A percentile compares a stretch with the other conserved stretches of the same genome.
These are phyloP conservation scores for Physcia stellaris DNA, from an alignment of 495 filamentous ascomycete species.

Conservation along the genomic window DNA sequence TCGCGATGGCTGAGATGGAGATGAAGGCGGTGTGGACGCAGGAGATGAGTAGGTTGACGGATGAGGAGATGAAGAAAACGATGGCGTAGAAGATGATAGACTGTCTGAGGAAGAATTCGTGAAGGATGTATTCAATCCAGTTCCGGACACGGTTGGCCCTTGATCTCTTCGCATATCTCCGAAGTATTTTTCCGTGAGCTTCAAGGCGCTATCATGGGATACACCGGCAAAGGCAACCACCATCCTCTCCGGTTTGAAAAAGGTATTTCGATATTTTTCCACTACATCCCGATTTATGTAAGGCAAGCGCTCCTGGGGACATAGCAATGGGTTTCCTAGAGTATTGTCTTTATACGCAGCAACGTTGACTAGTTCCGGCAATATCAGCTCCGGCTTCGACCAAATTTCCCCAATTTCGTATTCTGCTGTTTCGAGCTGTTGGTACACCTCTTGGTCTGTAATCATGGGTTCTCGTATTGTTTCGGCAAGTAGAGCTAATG, in stretches of 20 bases:
- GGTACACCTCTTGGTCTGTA: conserved; percentile 75
- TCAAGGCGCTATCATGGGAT: conserved; percentile 64
- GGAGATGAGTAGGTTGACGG: conserved; percentile 28
- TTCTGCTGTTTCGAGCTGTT: conserved; percentile 78
- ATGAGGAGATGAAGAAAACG: conserved; percentile 3
- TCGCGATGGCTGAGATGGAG: conserved; percentile 34
- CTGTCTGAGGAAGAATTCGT: conserved; percentile 35
- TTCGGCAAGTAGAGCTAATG: conserved; percentile 78
- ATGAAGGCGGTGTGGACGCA: conserved; percentile 29
- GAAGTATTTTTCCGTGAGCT: conserved; percentile 71
- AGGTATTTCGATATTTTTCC: conserved; percentile 64
- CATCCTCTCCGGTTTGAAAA: conserved; percentile 79
- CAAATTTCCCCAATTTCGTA: conserved; percentile 98
- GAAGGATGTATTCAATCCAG: conserved; percentile 39
- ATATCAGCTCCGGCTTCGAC: conserved; percentile 90
- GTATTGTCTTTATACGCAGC: conserved; percentile 93
- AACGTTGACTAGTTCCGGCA: conserved; percentile 90
- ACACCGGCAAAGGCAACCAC: conserved; percentile 95
- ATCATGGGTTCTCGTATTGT: conserved; percentile 83
- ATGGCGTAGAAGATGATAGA: conserved; percentile 17
- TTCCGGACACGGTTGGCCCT: conserved; percentile 40
- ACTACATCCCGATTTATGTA: conserved; percentile 65
- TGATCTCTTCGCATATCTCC: conserved; percentile 62
- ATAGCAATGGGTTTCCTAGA: conserved; percentile 82
- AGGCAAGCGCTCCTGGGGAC: conserved; percentile 67